Conservation (phyloP, 2,329 filamentous ascomycete species). For the Pestalotiopsis fici region DNA sequence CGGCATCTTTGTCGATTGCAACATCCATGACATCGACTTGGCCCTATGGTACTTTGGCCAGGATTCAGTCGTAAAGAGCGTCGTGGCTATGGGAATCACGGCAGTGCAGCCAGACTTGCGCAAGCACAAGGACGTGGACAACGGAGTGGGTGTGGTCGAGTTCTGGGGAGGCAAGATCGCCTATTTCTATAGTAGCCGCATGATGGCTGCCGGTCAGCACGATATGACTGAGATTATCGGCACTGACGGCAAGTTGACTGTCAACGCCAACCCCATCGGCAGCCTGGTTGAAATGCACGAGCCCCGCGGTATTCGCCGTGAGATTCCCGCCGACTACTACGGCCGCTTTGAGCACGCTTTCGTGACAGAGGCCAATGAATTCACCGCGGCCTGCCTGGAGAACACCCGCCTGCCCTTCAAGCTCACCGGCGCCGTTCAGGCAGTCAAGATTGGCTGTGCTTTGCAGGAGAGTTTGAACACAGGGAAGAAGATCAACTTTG, state of each 20-base stretch:
- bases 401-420: conserved; percentile 55
- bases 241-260: conserved; percentile 62
- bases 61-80: conserved; percentile 53
- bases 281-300: conserved; percentile 59
- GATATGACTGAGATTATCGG: conserved; percentile 70
- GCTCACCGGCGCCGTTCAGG: conserved; percentile 56
- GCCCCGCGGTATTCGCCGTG: conserved; percentile 52
- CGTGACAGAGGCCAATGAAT: conserved; percentile 64
- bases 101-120: conserved; percentile 59
- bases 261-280: conserved; percentile 59
- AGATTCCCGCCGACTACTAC: conserved; percentile 64
- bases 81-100: conserved; percentile 57
- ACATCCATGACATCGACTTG: conserved; percentile 70
- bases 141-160: conserved; percentile 65
- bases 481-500: conserved; percentile 59
- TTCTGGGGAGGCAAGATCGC: conserved; percentile 65
- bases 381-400: conserved; percentile 60
- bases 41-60: conserved; percentile 64
- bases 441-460: conserved; percentile 61
- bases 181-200: conserved; percentile 63
- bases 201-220: conserved; percentile 70
- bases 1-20: conserved; percentile 71
- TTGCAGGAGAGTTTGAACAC: conserved; percentile 58
- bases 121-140: conserved; percentile 62
- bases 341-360: conserved; percentile 65